Base-by-base conservation (phyloP, 140 eudicot genomes). In the Anethum foeniculum region DNA sequence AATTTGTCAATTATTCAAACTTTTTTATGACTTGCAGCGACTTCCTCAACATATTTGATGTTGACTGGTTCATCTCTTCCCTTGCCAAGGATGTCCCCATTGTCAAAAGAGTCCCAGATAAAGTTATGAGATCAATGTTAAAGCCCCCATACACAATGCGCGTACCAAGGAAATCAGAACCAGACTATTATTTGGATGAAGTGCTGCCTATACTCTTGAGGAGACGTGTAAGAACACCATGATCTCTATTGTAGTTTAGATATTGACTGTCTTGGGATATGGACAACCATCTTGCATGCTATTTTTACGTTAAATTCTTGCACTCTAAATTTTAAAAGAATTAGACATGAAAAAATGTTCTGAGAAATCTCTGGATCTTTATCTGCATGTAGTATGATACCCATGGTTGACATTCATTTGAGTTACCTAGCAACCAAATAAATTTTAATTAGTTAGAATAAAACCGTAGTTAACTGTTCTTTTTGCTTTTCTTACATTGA, bases 91-190 rank as follows among this genome's bases (percentile, higher is more conserved):
- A 89, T 49, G 88, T 89, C 30, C 89, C 91, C 18, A 79, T 95
- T 76, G 97, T 92, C 25, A 95, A 87, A 86, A 83, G 92, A 78
- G 97, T 95, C 81, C 97, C 99, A 21, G 97, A 95, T 43, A 87
- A 87, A 80, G 84, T 89, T 80, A 85, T 89, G 99, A 88, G 97
- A 81, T 92, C 97, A 41, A 92, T 95, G 95, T 96, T 72, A 80
- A 87, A 81, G 85, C 85, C 85, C 79, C 92, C 90, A 18, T 84
- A 84, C 30, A 83, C 85, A 34, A 87, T 86, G 72, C 91, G 89
- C 34, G 93, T 89, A 39, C 93, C 93, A 3, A 83, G 93, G 80
- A 89, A 89, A 89, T 95, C 99, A n/a, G 97, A 93, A 78, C 96
- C 99, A 52, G 95, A 88, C 73, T 93, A 90, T 89, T 95, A 95